phyloP scores from a whole-genome alignment of 805 yeast genomes.

The Wickerhamomyces bovis region DNA sequence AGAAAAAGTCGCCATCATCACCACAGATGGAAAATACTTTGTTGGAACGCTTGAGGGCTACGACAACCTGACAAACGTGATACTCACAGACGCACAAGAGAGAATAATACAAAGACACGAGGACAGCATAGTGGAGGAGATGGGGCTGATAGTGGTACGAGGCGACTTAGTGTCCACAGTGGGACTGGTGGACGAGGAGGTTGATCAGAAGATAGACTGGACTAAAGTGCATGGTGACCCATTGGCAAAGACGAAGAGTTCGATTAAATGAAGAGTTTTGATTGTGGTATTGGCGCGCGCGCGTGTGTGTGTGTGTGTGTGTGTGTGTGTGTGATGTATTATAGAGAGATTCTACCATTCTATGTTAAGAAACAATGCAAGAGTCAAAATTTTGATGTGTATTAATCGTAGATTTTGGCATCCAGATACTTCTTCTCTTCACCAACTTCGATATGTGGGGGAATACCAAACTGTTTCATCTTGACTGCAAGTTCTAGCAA shows the following conservation, averaged over 20 bases:
- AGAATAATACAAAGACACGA: slow-evolving; percentile 37
- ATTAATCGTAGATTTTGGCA: slow-evolving; percentile 18
- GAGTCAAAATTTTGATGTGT: not conserved
- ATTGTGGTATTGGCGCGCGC: too few species aligned
- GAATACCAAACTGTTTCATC: slow-evolving; percentile 67
- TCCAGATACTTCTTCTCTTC: slow-evolving; percentile 26
- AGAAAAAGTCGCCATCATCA: slow-evolving; percentile 49
- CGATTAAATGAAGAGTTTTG: slow-evolving; percentile 15
- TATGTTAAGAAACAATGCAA: not conserved
- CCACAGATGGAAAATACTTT: slow-evolving; percentile 50
- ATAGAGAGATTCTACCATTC: not conserved
- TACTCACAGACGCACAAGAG: slow-evolving; percentile 47
- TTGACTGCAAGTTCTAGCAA: slow-evolving; percentile 77
- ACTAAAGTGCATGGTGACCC: slow-evolving; percentile 20
- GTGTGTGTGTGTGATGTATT: not conserved
- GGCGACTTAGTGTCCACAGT: slow-evolving; percentile 55
- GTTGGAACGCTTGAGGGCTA: slow-evolving; percentile 49
- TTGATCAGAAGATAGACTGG: slow-evolving; percentile 34
- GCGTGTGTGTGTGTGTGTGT: too few species aligned
- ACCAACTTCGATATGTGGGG: slow-evolving; percentile 35
- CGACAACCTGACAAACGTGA: slow-evolving; percentile 58
- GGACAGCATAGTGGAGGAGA: slow-evolving; percentile 21
- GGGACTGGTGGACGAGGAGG: slow-evolving; percentile 43
- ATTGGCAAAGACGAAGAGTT: slow-evolving; percentile 19
- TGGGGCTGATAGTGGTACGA: slow-evolving; percentile 49